Evolutionary conservation across 176 grass and related monocot genomes (phyloP), one percentile per base, ranked within the genome.

Genomic region (Thinopyrum elongatum): DNA sequence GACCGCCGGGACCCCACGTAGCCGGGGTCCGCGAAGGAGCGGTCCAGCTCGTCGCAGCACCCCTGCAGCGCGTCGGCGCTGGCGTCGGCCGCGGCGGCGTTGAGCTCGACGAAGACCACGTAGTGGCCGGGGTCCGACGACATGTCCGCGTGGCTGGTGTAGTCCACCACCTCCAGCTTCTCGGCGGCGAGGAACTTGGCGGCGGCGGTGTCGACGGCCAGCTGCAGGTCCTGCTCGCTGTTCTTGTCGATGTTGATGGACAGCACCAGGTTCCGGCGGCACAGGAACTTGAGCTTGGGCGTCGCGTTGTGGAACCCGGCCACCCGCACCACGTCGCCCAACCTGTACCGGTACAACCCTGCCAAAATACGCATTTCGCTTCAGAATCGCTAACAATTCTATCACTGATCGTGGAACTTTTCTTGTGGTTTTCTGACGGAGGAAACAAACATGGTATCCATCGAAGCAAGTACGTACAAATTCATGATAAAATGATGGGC

Each of bases 241-340:
- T 92, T 98, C 86, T 98, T 98, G 91, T 98, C 96, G 67, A 95
- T 95, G 83, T 98, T 98, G 90, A 98, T 89, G 29, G 10, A 76
- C 67, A 98, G 86, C 81, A 89, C 39, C 15, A 98, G 86, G 87
- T 93, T 94, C 16, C 90, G 84, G 5, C 93, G 75, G 86, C 91
- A 92, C 67, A 98, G 25, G 73, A 95, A 94, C 88, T 92, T 93
- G 58, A 98, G 89, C 88, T 93, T 89, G n/a, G 95, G 93, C 14
- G 95, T 88, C 29, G 90, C 85, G 88, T 98, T 98, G 93, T 98
- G 76, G 68, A 98, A 98, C 3, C 89, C 95, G 2, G 90, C 78
- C 17, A 98, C 91, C 60, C 70, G 80, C 70, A 98, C 91, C 39
- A 98, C 74, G 51, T 98, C 95, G 2, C 93, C 95, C 33, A 98